Evolutionary conservation across 306 rosid genomes (phyloP).

Genomic region (Pterocarpus macrocarpus): DNA sequence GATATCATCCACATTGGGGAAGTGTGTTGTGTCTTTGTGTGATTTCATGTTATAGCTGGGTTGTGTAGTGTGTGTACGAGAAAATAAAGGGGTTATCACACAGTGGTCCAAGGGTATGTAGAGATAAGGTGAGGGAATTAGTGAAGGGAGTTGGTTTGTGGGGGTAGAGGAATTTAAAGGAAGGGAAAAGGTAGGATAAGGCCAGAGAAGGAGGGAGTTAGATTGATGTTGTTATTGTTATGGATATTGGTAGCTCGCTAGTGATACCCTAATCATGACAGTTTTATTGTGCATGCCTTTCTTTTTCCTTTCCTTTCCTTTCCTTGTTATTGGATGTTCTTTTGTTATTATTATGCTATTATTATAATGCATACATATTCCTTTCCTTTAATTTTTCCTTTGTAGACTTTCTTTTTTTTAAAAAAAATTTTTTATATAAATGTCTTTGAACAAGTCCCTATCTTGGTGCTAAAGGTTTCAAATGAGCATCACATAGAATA

Average conservation of each 20-base stretch:
- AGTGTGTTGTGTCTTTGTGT: background rate
- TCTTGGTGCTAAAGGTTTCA: conserved; percentile 27
- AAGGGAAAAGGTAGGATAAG: conserved; percentile 44
- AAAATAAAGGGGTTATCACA: background rate
- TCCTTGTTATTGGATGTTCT: conserved; percentile 48
- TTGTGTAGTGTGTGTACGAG: background rate
- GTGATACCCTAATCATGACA: conserved; percentile 46
- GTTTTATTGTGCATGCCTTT: conserved; percentile 55
- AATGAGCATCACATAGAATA: conserved; percentile 37
- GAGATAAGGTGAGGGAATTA: background rate
- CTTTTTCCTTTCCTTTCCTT: conserved; percentile 34
- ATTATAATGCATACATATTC: conserved; percentile 24
- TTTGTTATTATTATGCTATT: conserved; percentile 43
- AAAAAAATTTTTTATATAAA: conserved; percentile 22
- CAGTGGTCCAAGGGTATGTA: conserved; percentile 24
- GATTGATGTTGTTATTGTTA: conserved; percentile 43
- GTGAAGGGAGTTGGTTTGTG: conserved; percentile 43
- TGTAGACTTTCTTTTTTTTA: background rate
- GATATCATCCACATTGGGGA: conserved; percentile 41
- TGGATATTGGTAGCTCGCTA: conserved; percentile 36
- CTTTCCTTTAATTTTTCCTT: conserved; percentile 15
- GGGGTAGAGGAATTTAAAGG: conserved; percentile 41
- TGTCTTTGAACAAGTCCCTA: conserved; percentile 30
- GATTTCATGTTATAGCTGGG: conserved; percentile 43
- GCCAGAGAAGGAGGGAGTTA: conserved; percentile 46